A percentile compares a stretch with the other conserved stretches of the same genome.
Conservation (phyloP, 2,329 filamentous ascomycete species). For the Apiospora sp. region DNA sequence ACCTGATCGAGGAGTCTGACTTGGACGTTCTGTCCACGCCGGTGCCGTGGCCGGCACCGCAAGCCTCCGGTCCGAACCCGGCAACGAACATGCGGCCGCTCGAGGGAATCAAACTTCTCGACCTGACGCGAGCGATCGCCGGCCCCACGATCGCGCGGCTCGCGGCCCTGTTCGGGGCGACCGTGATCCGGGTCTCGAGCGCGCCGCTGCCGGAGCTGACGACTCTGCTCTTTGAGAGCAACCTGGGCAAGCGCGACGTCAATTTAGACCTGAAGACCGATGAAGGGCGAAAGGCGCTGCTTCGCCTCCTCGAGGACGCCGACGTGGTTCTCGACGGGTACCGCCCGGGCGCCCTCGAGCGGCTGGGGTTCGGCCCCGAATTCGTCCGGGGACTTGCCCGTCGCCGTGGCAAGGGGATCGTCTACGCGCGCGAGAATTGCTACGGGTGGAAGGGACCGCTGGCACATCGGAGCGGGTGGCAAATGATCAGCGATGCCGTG, state of each 20-base stretch:
- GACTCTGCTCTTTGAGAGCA: slow-evolving; percentile 53
- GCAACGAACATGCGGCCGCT: slow-evolving; percentile 49
- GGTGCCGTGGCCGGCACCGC: slow-evolving; percentile 49
- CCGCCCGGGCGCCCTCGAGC: slow-evolving; percentile 55
- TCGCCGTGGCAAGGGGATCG: slow-evolving; percentile 50
- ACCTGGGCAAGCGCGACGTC: slow-evolving; percentile 58
- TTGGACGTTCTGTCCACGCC: slow-evolving; percentile 37
- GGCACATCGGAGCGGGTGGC: slow-evolving; percentile 57
- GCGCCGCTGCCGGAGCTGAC: slow-evolving; percentile 50
- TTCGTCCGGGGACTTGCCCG: slow-evolving; percentile 51
- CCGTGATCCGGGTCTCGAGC: slow-evolving; percentile 53
- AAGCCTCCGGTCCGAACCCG: slow-evolving; percentile 39
- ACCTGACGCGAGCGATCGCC: slow-evolving; percentile 57
- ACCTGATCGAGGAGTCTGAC: slow-evolving; percentile 34
- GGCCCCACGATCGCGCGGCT: slow-evolving; percentile 52
- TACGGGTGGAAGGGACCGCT: slow-evolving; percentile 61
- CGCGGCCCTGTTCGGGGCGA: slow-evolving; percentile 55
- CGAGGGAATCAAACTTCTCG: slow-evolving; percentile 56
- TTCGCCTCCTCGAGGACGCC: slow-evolving; percentile 52
- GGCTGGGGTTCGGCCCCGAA: slow-evolving; percentile 52
- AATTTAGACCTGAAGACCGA: slow-evolving; percentile 52
- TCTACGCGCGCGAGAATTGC: slow-evolving; percentile 60
- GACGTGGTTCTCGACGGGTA: slow-evolving; percentile 61
- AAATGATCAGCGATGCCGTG: slow-evolving; percentile 59
- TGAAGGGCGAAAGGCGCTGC: slow-evolving; percentile 47